Evolutionary conservation across 1,284 basidiomycete species (phyloP), one percentile per base, ranked within the genome.

Genomic region (Vanrija pseudolonga): DNA sequence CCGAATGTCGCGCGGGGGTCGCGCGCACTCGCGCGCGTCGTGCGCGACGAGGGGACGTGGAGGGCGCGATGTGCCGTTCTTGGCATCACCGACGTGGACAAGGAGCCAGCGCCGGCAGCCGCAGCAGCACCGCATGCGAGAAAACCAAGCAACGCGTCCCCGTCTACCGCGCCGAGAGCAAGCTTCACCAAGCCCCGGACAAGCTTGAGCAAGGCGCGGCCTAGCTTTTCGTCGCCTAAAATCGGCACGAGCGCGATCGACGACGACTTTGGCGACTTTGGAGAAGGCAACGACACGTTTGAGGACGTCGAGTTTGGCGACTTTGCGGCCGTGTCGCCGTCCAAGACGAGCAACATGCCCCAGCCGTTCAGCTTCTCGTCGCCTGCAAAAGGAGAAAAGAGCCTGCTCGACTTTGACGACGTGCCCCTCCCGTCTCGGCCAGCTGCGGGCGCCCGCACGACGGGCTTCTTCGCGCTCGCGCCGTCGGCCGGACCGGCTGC

Each of bases 291-390:
- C 38, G 64, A 63, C 36, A 59, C 51, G 6, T 71, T 73, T 42
- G 65, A 77, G 42, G 84, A 90, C 54, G 90, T 95, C 61, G 93
- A 94, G 38, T 98, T 97, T 78, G 93, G 92, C 1, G 92, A 95
- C 69, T 95, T 84, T 42, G 70, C 49, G 15, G 44, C 81, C 61
- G 20, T 9, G 28, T 46, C 28, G 20, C 12, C 38, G 18, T 37
- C 45, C 4, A 51, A 73, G 36, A 69, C 32, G 9, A 12, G 9
- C 32, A 32, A 32, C 5, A 15, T 12, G 32, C 32, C 32, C 9
- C 32, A 78, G 1, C 70, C 76, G 1, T 63, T 73, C 7, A 80
- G 15, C 6, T 24, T 40, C 9, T 39, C 39, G 6, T 58, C 55
- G 41, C 46, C 42, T 4, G 24, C 19, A n/a, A 37, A 51, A 14